These are phyloP conservation scores for Globisporangium middletonii DNA, from an alignment of 352 stramenopile genomes.

Conservation along the genomic window DNA sequence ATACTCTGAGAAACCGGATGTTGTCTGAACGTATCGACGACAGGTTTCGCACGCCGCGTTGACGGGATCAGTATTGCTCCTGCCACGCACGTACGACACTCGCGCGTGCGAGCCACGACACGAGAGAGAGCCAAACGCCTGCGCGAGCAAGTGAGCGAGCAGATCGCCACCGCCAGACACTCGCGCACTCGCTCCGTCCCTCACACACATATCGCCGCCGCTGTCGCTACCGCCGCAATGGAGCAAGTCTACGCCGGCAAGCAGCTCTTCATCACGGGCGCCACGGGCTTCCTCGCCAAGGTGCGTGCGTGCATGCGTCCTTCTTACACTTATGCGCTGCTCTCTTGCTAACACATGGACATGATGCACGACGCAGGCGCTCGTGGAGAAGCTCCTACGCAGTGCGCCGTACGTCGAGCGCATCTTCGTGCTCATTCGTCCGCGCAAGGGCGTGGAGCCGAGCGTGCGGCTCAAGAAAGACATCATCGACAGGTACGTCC, in stretches of 20 bases:
- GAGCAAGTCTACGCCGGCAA: conserved; percentile 54
- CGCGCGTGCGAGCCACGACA: no score
- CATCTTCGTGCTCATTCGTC: conserved; percentile 74
- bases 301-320: conserved; percentile 17
- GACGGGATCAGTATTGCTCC: no score
- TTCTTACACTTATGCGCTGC: conserved; percentile 3
- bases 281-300: conserved; percentile 84
- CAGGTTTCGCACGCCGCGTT: no score
- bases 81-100: no score
- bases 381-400: conserved; percentile 80
- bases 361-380: conserved; percentile 23
- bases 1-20: no score
- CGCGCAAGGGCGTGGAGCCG: conserved; percentile 61
- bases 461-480: conserved; percentile 59
- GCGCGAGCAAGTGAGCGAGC: no score
- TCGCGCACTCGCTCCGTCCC: not conserved
- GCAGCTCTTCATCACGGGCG: conserved; percentile 80
- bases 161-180: not conserved
- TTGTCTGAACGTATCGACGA: no score
- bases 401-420: conserved; percentile 50
- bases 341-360: not conserved
- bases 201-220: not conserved
- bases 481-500: conserved; percentile 43
- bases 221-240: conserved; percentile 18
- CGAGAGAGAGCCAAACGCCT: no score